These are phyloP conservation scores for Colletotrichum trifolii DNA, from an alignment of 2,329 filamentous ascomycete genomes.

Conservation along the genomic window DNA sequence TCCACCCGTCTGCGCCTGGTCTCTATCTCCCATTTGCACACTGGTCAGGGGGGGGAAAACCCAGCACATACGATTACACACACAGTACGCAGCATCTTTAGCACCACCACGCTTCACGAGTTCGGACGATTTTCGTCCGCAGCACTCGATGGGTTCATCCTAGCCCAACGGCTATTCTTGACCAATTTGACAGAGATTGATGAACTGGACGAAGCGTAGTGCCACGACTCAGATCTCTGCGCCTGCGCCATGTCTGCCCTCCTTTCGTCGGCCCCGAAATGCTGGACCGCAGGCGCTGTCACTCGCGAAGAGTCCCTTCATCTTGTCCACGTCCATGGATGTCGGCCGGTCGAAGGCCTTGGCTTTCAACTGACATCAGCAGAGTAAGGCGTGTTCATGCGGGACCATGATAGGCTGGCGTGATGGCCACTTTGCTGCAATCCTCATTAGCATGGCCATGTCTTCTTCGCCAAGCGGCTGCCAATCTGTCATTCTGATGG, in stretches of 20 bases:
- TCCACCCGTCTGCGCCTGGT: neutral
- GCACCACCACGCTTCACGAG: neutral
- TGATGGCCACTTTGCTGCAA: neutral
- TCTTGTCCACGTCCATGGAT: neutral
- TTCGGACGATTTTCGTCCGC: slow-evolving; percentile 21
- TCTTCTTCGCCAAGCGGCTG: slow-evolving; percentile 26
- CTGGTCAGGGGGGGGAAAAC: too few relatives aligned
- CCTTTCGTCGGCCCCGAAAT: slow-evolving; percentile 9
- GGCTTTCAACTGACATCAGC: slow-evolving; percentile 8
- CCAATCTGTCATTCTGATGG: slow-evolving; percentile 20
- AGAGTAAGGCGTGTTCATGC: slow-evolving; percentile 4
- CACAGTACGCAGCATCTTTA: too few relatives aligned
- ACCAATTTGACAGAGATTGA: slow-evolving; percentile 14
- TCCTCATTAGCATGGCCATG: slow-evolving; percentile 2
- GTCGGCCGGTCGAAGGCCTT: slow-evolving; percentile 13
- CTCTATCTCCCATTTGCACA: too few relatives aligned
- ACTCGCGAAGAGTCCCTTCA: neutral
- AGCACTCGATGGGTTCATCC: neutral
- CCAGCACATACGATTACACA: too few relatives aligned
- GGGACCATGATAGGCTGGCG: neutral
- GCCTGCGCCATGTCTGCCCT: neutral
- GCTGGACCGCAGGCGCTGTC: neutral
- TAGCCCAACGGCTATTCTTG: slow-evolving; percentile 21
- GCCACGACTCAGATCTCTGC: slow-evolving; percentile 6
- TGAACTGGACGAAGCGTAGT: neutral